Conservation (phyloP, 2,329 filamentous ascomycete species). For the Curvularia hawaiiensis region DNA sequence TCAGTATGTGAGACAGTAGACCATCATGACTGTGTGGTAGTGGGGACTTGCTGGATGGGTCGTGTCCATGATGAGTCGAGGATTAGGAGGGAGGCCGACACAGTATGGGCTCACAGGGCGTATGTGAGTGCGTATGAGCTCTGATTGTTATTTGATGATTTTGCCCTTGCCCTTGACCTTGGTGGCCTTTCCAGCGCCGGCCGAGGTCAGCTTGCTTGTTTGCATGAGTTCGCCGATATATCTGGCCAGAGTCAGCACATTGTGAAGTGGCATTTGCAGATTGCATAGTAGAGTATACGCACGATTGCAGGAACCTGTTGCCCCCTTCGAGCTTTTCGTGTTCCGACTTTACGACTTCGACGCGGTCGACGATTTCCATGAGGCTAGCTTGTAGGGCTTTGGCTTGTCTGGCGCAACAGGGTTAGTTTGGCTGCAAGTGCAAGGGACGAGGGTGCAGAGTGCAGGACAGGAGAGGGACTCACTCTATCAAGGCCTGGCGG, state of each 20-base stretch:
- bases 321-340: slow-evolving; percentile 96
- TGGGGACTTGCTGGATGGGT: slow-evolving; percentile 34
- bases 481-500: slow-evolving; percentile 67
- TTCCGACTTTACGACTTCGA: slow-evolving; percentile 91
- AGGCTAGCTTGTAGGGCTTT: slow-evolving; percentile 88
- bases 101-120: slow-evolving; percentile 24
- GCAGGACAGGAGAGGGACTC: slow-evolving; percentile 39
- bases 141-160: slow-evolving; percentile 44
- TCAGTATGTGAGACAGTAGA: slow-evolving; percentile 37
- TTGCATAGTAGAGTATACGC: slow-evolving; percentile 28
- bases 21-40: slow-evolving; percentile 42
- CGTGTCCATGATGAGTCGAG: slow-evolving; percentile 40
- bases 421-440: slow-evolving; percentile 11
- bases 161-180: slow-evolving; percentile 52
- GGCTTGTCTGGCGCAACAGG: slow-evolving; percentile 69
- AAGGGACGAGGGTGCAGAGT: background rate
- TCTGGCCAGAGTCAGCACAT: slow-evolving; percentile 55
- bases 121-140: slow-evolving; percentile 22
- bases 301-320: slow-evolving; percentile 89
- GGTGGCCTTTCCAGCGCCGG: slow-evolving; percentile 56
- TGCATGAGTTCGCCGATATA: slow-evolving; percentile 97
- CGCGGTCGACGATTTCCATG: slow-evolving; percentile 86
- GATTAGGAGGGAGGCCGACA: slow-evolving; percentile 36
- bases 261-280: background rate
- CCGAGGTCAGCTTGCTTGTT: slow-evolving; percentile 64